Conservation (phyloP, 1,284 basidiomycete genomes). For the Rhodotorula sp. region DNA sequence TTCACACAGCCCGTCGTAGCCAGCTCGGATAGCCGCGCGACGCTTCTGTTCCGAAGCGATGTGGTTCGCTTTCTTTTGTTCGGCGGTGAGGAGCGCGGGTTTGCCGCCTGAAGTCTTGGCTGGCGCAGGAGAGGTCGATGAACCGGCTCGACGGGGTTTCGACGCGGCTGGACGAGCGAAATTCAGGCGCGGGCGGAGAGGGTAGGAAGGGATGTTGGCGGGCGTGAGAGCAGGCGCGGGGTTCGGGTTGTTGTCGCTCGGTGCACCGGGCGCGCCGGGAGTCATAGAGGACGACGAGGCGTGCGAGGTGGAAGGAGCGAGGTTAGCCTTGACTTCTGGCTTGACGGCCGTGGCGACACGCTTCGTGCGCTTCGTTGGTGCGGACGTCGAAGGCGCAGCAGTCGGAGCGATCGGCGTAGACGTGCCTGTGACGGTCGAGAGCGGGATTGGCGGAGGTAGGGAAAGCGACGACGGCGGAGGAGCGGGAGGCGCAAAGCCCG, state of each 20-base stretch:
- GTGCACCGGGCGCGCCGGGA: too few species aligned
- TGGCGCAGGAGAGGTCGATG: not conserved
- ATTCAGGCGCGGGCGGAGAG: not conserved
- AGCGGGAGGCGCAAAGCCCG: not conserved
- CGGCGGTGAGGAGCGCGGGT: conserved; percentile 63
- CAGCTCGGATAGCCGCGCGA: conserved; percentile 80
- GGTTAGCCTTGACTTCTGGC: not conserved
- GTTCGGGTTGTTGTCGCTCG: not conserved
- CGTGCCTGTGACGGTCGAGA: not conserved
- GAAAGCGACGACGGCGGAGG: not conserved
- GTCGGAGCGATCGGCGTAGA: not conserved
- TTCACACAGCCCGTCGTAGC: conserved; percentile 78
- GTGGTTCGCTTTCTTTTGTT: conserved; percentile 88
- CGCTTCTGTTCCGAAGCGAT: conserved; percentile 90
- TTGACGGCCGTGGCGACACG: not conserved
- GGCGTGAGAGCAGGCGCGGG: conserved; percentile 17
- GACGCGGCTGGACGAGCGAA: not conserved
- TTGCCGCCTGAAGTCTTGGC: not conserved
- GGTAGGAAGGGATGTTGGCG: conserved; percentile 15
- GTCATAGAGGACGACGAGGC: not conserved
- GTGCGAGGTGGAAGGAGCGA: not conserved
- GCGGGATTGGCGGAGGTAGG: not conserved
- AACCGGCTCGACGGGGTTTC: not conserved
- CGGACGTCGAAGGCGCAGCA: not conserved
- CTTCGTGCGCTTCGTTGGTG: conserved; percentile 2